Evolutionary conservation across 176 grass and related monocot species (phyloP), one percentile per base, ranked within the genome.

Genomic region (Dendrocalamus sinicus): DNA sequence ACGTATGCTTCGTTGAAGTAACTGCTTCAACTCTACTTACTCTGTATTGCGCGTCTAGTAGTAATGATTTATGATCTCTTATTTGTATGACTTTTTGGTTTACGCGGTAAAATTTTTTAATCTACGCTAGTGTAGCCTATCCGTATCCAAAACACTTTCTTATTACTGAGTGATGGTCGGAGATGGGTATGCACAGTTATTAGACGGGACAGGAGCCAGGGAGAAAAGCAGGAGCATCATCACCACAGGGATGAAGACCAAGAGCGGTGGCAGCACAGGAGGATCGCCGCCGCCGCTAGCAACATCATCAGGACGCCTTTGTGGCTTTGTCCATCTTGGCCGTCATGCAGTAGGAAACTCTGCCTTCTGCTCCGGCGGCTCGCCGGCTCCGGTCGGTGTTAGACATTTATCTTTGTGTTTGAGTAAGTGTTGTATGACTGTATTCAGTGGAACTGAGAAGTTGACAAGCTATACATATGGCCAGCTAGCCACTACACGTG

Each of bases 191-290:
- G 75, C 23, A 32, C 59, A 82, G 30, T 54, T 47, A 35, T 82
- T 71, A 44, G 91, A 47, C 3, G 89, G 91, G 39, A 60, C 13
- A 53, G 93, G 82, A 28, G 17, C 59, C 47, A 97, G 79, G 68
- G 85, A 92, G 73, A 85, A 89, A 37, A 93, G 91, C 47, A 96
- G 57, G 60, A 93, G 69, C 78, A 96, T 77, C 82, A 96, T 87
- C 62, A 88, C 41, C 51, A 96, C 91, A 17, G 91, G 89, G 50
- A 96, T 19, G 52, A 96, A 76, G 87, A 96, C 89, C 52, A 96
- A 73, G 44, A 88, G 77, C 5, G 94, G 89, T 9, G 94, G 94
- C 48, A 93, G 85, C 83, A 76, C 4, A 96, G 91, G 73, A 96
- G 83, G 70, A 70, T 40, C 7, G 57, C 70, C 11, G 89, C 70